A percentile compares a stretch with the other conserved stretches of the same genome.
Conservation (phyloP, 306 rosid species). For the Urtica urens region DNA sequence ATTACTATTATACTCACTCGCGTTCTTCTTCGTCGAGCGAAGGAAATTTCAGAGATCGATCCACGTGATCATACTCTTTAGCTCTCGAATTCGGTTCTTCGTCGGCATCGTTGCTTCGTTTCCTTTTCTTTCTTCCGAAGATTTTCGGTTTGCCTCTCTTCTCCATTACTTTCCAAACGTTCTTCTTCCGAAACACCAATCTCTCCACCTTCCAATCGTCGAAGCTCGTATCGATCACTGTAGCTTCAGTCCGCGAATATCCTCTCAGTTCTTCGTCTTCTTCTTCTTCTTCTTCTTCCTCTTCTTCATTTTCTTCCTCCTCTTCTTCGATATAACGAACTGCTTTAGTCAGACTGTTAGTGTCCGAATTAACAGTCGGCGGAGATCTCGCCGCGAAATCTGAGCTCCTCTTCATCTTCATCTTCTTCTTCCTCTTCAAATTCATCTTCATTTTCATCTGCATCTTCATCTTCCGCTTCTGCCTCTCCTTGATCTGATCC, state of each 20-base stretch:
- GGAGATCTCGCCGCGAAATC: background rate
- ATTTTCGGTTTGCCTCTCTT: slow-evolving; percentile 42
- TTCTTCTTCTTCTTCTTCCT: slow-evolving; percentile 21
- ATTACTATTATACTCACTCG: slow-evolving; percentile 25
- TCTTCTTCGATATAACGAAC: slow-evolving; percentile 1
- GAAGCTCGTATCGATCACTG: slow-evolving; percentile 78
- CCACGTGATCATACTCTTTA: slow-evolving; percentile 7
- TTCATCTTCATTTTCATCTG: background rate
- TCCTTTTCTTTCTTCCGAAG: slow-evolving; percentile 51
- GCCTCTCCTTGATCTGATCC: slow-evolving; percentile 16
- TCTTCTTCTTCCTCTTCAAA: slow-evolving; percentile 6
- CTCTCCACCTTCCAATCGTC: slow-evolving; percentile 68
- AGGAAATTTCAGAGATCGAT: slow-evolving; percentile 4
- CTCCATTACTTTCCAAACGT: slow-evolving; percentile 77
- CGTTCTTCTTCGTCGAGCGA: slow-evolving; percentile 15
- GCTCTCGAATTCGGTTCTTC: slow-evolving; percentile 16
- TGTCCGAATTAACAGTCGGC: slow-evolving; percentile 13
- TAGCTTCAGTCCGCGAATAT: slow-evolving; percentile 74
- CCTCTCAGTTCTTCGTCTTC: slow-evolving; percentile 50
- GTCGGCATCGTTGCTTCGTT: background rate
- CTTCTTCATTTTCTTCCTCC: slow-evolving; percentile 15
- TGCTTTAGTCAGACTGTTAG: slow-evolving; percentile 7
- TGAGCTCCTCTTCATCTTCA: slow-evolving; percentile 8
- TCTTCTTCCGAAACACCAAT: slow-evolving; percentile 59
- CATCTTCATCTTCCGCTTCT: background rate